phyloP scores from a whole-genome alignment of 805 yeast genomes.

The Starmerella vitae region DNA sequence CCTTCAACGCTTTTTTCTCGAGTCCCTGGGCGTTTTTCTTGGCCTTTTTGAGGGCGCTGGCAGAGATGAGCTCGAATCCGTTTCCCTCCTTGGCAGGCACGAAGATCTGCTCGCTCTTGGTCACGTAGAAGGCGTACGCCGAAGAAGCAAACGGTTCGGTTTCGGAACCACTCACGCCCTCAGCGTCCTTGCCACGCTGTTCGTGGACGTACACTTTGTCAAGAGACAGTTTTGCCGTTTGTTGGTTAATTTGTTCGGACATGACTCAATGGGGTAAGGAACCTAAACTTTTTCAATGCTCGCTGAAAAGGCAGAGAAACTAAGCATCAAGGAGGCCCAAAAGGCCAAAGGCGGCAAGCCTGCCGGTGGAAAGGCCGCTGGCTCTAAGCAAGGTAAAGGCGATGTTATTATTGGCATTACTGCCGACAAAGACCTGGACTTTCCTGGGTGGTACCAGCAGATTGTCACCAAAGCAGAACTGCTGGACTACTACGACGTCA shows the following conservation, averaged over 20 bases:
- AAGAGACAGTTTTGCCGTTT: slow-evolving; percentile 17
- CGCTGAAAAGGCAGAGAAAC: slow-evolving; percentile 38
- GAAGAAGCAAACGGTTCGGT: slow-evolving; percentile 64
- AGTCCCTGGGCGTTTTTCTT: slow-evolving; percentile 89
- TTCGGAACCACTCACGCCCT: slow-evolving; percentile 45
- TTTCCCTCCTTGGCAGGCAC: slow-evolving; percentile 39
- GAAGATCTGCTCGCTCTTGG: slow-evolving; percentile 37
- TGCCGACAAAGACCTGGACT: slow-evolving; percentile 80
- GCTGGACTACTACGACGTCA: slow-evolving; percentile 96
- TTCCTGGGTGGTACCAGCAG: slow-evolving; percentile 96
- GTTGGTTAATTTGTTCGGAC: slow-evolving; percentile 2
- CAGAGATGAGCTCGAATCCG: slow-evolving; percentile 57
- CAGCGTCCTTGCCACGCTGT: slow-evolving; percentile 31
- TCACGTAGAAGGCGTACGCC: slow-evolving; percentile 57
- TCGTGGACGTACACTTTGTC: slow-evolving; percentile 53
- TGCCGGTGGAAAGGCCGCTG: slow-evolving; percentile 4
- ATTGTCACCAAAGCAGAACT: slow-evolving; percentile 92
- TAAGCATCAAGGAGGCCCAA: slow-evolving; percentile 75
- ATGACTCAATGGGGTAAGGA: background rate
- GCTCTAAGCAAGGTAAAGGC: slow-evolving; percentile 9
- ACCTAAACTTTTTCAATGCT: slow-evolving; percentile 3
- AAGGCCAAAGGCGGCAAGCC: slow-evolving; percentile 45
- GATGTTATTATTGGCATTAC: slow-evolving; percentile 62
- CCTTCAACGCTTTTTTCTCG: slow-evolving; percentile 65
- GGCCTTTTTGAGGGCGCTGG: slow-evolving; percentile 90